Conservation (phyloP, 768 basidiomycete genomes). For the Cystofilobasidium ferigula region DNA sequence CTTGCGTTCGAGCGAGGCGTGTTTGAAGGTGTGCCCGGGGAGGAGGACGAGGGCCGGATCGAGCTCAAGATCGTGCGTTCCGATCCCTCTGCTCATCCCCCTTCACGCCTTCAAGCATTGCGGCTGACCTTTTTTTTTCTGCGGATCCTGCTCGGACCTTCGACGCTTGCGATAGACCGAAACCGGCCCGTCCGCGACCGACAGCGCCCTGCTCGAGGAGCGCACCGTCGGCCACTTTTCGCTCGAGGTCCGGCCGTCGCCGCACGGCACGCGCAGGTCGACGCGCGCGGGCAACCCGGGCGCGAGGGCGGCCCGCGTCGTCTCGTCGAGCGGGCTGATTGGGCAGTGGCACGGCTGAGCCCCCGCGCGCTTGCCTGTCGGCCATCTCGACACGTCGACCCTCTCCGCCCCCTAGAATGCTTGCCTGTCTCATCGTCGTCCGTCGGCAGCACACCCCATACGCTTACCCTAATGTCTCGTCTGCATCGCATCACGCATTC, state of each 20-base stretch:
- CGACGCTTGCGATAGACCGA: background rate
- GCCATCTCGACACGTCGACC: no score
- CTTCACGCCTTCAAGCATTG: background rate
- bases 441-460: no score
- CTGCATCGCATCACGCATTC: no score
- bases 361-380: no score
- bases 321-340: background rate
- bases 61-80: constrained; percentile 6
- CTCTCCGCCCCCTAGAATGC: no score
- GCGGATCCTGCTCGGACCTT: background rate
- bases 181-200: background rate
- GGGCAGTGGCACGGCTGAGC: constrained; percentile 2
- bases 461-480: no score
- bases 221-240: constrained; percentile 4
- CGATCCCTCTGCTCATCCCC: background rate
- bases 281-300: background rate
- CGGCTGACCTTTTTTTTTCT: background rate
- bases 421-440: no score
- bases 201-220: background rate
- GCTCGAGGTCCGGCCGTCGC: background rate
- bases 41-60: background rate
- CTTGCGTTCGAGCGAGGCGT: background rate
- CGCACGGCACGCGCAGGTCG: background rate
- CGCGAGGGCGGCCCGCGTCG: background rate
- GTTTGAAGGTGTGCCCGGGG: background rate